Evolutionary conservation across 2,329 filamentous ascomycete genomes (phyloP), one percentile per base, ranked within the genome.

Genomic region (Beauveria sp.): DNA sequence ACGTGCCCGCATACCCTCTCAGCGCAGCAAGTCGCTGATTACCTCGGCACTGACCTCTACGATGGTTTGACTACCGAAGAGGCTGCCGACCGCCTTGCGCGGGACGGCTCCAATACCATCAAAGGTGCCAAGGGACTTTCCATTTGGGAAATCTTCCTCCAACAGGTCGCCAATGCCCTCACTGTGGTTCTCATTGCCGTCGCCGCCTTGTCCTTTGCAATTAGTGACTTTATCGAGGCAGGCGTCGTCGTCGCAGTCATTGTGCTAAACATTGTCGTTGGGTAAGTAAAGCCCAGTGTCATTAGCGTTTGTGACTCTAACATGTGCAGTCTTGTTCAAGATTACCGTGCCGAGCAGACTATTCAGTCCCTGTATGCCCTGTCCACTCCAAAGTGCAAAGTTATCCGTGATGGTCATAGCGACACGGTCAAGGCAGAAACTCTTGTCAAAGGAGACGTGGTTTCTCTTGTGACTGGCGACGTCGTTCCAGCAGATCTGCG

Each of bases 131-230:
- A 87, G 76, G 84, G 86, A 74, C 76, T 88, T 76, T 90, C 87
- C 74, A 70, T 87, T 74, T 89, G 86, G 84, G 84, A 88, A 76
- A 89, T 91, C 77, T 81, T 91, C 76, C 74, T 91, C 75, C 88
- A 87, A 70, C 88, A 91, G 77, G 82, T 90, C 67, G 89, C 87
- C 66, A 91, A 91, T 77, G 89, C 87, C 76, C 78, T 91, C 75
- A 91, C 88, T 65, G 79, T 88, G 71, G 86, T 90, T 64, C 84
- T 92, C 67, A 79, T 91, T 66, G 84, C 90, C 68, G 88, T 89
- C 68, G 90, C 90, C 84, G 85, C 84, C 62, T 76, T 85, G 62
- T 85, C 83, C 54, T 88, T 87, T 74, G 83, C 80, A 70, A 88
- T 88, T 66, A 69, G 79, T 67, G 86, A 87, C 70, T 86, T 80